Percentiles rank a stretch among this genome's conserved stretches.
These are phyloP conservation scores for Phytophthora hybrid DNA, from an alignment of 352 stramenopile species.

Conservation along the genomic window DNA sequence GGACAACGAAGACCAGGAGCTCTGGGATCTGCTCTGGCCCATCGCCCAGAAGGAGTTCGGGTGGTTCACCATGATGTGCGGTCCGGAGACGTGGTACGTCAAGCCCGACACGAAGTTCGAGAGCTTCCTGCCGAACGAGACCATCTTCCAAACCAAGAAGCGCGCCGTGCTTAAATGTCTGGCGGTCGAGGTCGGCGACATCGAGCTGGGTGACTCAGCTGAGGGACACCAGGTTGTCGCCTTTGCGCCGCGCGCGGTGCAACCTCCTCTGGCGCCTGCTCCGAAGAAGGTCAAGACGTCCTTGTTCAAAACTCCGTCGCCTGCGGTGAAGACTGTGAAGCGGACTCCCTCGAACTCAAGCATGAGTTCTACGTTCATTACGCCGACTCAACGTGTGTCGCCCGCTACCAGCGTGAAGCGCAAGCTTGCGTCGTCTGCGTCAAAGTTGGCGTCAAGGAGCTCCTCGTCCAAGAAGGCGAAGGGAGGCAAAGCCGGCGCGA, in stretches of 20 bases:
- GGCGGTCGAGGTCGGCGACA: conserved; percentile 52
- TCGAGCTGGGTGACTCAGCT: conserved; percentile 76
- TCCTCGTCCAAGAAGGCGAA: conserved; percentile 39
- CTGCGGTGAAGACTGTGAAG: conserved; percentile 44
- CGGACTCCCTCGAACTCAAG: conserved; percentile 28
- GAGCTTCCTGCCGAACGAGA: conserved; percentile 79
- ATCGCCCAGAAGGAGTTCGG: conserved; percentile 66
- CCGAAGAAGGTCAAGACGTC: conserved; percentile 41
- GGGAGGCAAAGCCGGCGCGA: conserved; percentile 33
- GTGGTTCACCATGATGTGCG: conserved; percentile 81
- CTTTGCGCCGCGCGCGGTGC: conserved; percentile 45
- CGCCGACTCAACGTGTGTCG: conserved; percentile 36
- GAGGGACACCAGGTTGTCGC: conserved; percentile 67
- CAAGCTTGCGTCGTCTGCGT: conserved; percentile 36
- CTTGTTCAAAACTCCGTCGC: conserved; percentile 55
- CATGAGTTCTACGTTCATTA: conserved; percentile 32
- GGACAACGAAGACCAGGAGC: conserved; percentile 40
- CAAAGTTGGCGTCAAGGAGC: conserved; percentile 25
- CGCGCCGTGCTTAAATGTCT: conserved; percentile 74
- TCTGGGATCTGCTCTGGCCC: conserved; percentile 77
- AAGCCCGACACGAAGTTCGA: conserved; percentile 76
- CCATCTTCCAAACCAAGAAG: conserved; percentile 86
- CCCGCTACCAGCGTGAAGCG: conserved; percentile 34
- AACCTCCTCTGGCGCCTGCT: conserved; percentile 20
- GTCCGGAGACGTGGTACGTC: conserved; percentile 78